Evolutionary conservation across 192 early-diverging fungal genomes (phyloP).

Genomic region (Backusella australiensis): DNA sequence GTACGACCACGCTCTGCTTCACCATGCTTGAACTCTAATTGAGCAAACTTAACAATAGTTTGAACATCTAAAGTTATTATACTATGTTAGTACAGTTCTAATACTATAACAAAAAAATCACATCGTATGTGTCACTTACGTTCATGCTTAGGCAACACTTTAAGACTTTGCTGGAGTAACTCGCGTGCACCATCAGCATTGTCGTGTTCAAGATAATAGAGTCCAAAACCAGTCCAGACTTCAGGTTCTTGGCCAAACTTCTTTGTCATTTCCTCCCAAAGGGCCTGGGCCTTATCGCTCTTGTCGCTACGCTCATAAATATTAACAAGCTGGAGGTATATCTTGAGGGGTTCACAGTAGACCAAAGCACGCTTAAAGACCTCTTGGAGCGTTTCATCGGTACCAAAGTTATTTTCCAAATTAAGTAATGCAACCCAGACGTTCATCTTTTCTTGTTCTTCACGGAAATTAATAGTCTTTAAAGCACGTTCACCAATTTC

Average conservation of each 20-base stretch:
- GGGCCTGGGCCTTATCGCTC: constrained; percentile 44
- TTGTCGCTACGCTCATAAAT: constrained; percentile 91
- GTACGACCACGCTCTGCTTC: constrained; percentile 97
- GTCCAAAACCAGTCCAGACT: constrained; percentile 86
- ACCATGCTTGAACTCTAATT: constrained; percentile 97
- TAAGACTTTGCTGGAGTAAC: constrained; percentile 75
- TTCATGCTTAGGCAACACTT: constrained; percentile 90
- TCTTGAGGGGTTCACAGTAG: constrained; percentile 86
- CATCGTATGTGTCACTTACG: constrained; percentile 47
- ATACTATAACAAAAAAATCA: neutral
- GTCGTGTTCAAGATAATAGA: constrained; percentile 73
- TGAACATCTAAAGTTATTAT: constrained; percentile 63
- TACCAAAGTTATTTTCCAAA: constrained; percentile 94
- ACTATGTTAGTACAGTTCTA: constrained; percentile 9
- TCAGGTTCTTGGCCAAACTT: constrained; percentile 89
- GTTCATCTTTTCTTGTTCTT: constrained; percentile 96
- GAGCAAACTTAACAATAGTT: constrained; percentile 91
- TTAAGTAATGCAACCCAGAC: constrained; percentile 97
- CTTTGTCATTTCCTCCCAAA: constrained; percentile 63
- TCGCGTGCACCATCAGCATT: constrained; percentile 78
- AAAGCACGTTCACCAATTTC: constrained; percentile 92
- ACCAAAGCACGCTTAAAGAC: constrained; percentile 86
- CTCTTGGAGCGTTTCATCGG: constrained; percentile 68
- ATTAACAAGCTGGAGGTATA: constrained; percentile 83
- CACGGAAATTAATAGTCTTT: constrained; percentile 86